Evolutionary conservation across 768 basidiomycete genomes (phyloP).

Genomic region (Boletus patriciae): DNA sequence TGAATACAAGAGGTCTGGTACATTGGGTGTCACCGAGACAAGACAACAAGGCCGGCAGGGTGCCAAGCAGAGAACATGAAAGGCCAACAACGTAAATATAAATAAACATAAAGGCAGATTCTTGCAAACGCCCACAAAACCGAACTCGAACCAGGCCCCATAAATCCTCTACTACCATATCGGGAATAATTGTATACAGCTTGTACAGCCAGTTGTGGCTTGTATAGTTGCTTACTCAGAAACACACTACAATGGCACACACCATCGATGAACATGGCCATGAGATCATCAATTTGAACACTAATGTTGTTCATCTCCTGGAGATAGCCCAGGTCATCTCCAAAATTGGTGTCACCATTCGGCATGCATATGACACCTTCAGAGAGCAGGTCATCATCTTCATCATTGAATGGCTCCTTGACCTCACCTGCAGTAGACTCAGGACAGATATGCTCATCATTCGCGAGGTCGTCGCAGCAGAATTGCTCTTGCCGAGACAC

Average conservation of each 20-base stretch:
- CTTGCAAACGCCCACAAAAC: no score
- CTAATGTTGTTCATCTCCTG: conserved; percentile 52
- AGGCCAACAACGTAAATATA: no score
- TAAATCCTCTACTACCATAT: no score
- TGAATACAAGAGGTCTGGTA: no score
- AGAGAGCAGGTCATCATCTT: conserved; percentile 81
- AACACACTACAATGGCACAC: conserved; percentile 51
- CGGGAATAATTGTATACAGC: no score
- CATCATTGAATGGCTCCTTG: conserved; percentile 83
- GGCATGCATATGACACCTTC: conserved; percentile 84
- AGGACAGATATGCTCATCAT: conserved; percentile 66
- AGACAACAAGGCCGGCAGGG: no score
- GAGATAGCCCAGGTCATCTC: conserved; percentile 77
- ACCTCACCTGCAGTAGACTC: conserved; percentile 73
- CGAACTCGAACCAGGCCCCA: no score
- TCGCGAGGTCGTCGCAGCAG: conserved; percentile 69
- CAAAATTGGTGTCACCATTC: conserved; percentile 85
- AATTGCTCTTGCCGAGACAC: conserved; percentile 62
- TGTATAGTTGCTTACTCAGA: no score
- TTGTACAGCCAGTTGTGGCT: no score
- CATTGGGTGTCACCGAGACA: no score
- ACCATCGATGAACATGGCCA: conserved; percentile 78
- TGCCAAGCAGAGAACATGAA: no score
- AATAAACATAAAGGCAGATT: no score
- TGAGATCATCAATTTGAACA: conserved; percentile 75